phyloP scores from a whole-genome alignment of 2,329 filamentous ascomycete genomes.

The Aspergillus alliaceus region DNA sequence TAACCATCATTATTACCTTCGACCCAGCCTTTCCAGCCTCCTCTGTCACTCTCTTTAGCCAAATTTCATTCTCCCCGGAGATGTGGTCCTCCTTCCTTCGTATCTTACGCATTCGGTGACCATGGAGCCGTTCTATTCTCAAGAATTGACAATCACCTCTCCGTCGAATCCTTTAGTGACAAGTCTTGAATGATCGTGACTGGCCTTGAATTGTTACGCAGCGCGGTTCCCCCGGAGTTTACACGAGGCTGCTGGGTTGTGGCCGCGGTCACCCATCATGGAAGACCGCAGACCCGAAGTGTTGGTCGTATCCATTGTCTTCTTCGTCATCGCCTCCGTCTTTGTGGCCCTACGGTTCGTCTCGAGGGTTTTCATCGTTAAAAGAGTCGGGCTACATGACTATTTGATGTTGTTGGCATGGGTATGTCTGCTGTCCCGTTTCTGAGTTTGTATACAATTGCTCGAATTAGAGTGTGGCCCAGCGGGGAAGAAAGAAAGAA shows the following conservation, averaged over 20 bases:
- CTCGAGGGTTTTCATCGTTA: constrained; percentile 72
- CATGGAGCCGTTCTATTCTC: constrained; percentile 3
- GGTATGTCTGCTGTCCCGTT: constrained; percentile 43
- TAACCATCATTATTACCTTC: background rate
- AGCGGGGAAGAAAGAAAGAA: too few species aligned
- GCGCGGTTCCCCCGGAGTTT: background rate
- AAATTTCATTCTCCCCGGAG: background rate
- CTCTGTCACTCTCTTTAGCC: background rate
- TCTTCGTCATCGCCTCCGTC: constrained; percentile 65
- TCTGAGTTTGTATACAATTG: background rate
- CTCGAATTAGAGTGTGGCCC: background rate
- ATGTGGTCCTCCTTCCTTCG: background rate
- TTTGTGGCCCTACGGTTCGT: constrained; percentile 75
- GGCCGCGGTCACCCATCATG: constrained; percentile 26
- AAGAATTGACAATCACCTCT: background rate
- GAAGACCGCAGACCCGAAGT: constrained; percentile 37
- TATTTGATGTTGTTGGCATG: constrained; percentile 78
- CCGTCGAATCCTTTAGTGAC: background rate
- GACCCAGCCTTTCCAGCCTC: background rate
- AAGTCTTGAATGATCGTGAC: background rate
- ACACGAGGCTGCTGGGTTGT: background rate
- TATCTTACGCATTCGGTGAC: constrained; percentile 1
- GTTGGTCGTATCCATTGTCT: constrained; percentile 43
- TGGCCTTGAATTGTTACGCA: background rate
- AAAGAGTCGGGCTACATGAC: constrained; percentile 72